Conservation (phyloP, 2,329 filamentous ascomycete species). For the Epichloe sibirici region DNA sequence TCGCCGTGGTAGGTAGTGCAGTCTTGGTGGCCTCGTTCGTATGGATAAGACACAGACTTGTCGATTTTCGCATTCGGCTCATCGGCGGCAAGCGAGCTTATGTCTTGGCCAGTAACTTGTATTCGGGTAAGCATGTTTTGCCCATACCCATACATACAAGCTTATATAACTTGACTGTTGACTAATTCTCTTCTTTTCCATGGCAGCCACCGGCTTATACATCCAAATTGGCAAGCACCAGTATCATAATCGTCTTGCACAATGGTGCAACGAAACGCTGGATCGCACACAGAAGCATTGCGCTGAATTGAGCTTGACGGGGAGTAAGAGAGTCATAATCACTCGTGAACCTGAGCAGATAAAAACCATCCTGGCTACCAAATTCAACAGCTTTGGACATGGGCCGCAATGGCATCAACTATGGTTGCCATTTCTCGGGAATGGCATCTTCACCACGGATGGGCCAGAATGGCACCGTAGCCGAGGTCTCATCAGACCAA, state of each 20-base stretch:
- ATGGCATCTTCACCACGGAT: slow-evolving; percentile 44
- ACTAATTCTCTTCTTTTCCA: background rate
- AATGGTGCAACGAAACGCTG: slow-evolving; percentile 8
- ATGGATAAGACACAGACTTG: slow-evolving; percentile 11
- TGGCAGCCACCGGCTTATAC: slow-evolving; percentile 10
- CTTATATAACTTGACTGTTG: too few relatives aligned
- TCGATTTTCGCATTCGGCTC: slow-evolving; percentile 17
- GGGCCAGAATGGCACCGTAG: slow-evolving; percentile 41
- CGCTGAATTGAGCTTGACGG: slow-evolving; percentile 12
- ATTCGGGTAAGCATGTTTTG: slow-evolving; percentile 16
- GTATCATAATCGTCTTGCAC: slow-evolving; percentile 9
- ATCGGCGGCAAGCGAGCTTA: slow-evolving; percentile 22
- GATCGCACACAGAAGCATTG: slow-evolving; percentile 7
- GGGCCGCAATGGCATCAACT: slow-evolving; percentile 27
- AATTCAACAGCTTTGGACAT: slow-evolving; percentile 43
- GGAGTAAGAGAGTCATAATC: slow-evolving; percentile 23
- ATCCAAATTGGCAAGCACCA: slow-evolving; percentile 10
- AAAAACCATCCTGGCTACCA: slow-evolving; percentile 41
- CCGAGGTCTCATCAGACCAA: slow-evolving; percentile 39
- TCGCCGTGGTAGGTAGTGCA: background rate
- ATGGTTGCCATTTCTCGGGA: slow-evolving; percentile 36
- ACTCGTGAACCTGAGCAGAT: slow-evolving; percentile 44
- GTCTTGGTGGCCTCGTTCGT: slow-evolving; percentile 10
- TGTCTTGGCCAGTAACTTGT: slow-evolving; percentile 20
- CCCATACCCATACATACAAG: too few relatives aligned